These are phyloP conservation scores for Lindgomyces ingoldianus DNA, from an alignment of 495 filamentous ascomycete genomes.

Conservation along the genomic window DNA sequence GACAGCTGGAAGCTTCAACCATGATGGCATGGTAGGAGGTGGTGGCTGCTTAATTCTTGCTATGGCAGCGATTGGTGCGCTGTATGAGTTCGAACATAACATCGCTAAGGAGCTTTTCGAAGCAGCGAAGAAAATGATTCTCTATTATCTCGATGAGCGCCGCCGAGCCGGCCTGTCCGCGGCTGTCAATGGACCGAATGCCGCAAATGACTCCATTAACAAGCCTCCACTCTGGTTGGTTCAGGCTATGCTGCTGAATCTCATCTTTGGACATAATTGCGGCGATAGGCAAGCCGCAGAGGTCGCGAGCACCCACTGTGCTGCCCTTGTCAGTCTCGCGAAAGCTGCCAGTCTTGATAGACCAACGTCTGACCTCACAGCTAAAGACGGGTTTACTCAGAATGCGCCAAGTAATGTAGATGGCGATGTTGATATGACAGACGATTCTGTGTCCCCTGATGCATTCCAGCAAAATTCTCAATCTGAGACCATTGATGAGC, in stretches of 20 bases:
- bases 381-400: slow-evolving; percentile 8
- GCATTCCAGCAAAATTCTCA: slow-evolving; percentile 14
- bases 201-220: slow-evolving; percentile 66
- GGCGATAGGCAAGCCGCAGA: slow-evolving; percentile 88
- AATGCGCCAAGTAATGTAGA: slow-evolving; percentile 9
- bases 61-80: slow-evolving; percentile 92
- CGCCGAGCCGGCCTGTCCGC: slow-evolving; percentile 86
- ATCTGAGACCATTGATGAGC: slow-evolving; percentile 55
- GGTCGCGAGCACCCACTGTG: slow-evolving; percentile 88
- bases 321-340: slow-evolving; percentile 86
- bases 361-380: slow-evolving; percentile 42
- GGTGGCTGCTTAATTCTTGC: slow-evolving; percentile 89
- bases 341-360: slow-evolving; percentile 76
- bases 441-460: slow-evolving; percentile 33
- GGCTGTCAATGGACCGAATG: slow-evolving; percentile 64
- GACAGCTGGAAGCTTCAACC: slow-evolving; percentile 58
- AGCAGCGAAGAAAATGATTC: slow-evolving; percentile 92
- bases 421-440: slow-evolving; percentile 41
- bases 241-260: slow-evolving; percentile 97
- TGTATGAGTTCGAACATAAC: slow-evolving; percentile 84
- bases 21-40: slow-evolving; percentile 69
- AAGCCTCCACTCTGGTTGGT: slow-evolving; percentile 93
- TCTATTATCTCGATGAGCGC: slow-evolving; percentile 88
- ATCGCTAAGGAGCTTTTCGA: slow-evolving; percentile 87
- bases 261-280: slow-evolving; percentile 94